A percentile compares a stretch with the other conserved stretches of the same genome.
These are phyloP conservation scores for Willaertia magna DNA, from an alignment of 208 protist genomes.

Conservation along the genomic window DNA sequence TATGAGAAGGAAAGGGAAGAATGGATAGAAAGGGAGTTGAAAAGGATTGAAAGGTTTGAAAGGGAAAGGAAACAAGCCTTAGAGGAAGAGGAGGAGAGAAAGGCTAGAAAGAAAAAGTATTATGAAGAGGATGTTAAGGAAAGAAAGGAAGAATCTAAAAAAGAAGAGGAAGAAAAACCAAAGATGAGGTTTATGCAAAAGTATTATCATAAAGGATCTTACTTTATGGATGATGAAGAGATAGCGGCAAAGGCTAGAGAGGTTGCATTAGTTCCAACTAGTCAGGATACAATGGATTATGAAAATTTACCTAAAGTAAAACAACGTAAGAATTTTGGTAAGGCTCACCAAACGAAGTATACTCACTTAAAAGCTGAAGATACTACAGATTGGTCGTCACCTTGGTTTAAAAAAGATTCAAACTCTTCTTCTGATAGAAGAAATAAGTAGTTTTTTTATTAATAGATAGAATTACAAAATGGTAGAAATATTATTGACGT, in stretches of 20 bases:
- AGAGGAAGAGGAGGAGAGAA: slow-evolving; percentile 10
- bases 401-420: not conserved
- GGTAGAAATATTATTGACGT: no score
- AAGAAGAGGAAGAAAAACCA: not conserved
- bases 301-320: slow-evolving; percentile 19
- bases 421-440: no score
- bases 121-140: slow-evolving; percentile 3
- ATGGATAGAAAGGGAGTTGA: not conserved
- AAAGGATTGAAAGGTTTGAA: not conserved
- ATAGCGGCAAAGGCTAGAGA: not conserved
- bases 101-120: not conserved
- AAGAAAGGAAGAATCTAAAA: not conserved
- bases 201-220: slow-evolving; percentile 46
- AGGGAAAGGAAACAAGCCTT: not conserved
- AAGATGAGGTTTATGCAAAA: slow-evolving; percentile 33
- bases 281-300: slow-evolving; percentile 24
- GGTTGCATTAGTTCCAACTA: not conserved
- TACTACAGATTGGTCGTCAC: slow-evolving; percentile 8
- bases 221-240: slow-evolving; percentile 30
- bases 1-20: not conserved
- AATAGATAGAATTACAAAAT: no score
- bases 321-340: slow-evolving; percentile 34
- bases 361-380: slow-evolving; percentile 31
- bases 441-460: no score
- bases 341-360: slow-evolving; percentile 22